Conservation (phyloP, 192 early-diverging fungal species). For the Gryganskiella cystojenkinii region DNA sequence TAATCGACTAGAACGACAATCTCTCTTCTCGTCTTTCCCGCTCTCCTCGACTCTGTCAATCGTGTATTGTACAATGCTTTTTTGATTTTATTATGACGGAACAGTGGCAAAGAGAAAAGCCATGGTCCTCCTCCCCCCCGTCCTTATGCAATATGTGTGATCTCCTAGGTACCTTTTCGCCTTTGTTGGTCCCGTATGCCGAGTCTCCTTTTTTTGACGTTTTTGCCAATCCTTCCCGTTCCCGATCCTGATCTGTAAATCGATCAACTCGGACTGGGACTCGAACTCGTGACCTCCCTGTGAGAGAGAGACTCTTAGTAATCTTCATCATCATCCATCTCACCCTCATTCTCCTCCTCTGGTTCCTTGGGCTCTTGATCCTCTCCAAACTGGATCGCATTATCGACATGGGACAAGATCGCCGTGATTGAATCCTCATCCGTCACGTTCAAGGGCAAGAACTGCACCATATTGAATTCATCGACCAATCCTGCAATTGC, state of each 20-base stretch:
- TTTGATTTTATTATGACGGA: no score
- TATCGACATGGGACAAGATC: constrained; percentile 90
- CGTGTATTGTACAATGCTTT: no score
- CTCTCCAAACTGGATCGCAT: constrained; percentile 97
- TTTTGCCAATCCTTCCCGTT: neutral
- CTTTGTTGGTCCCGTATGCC: no score
- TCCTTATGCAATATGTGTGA: neutral
- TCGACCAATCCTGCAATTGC: constrained; percentile 92
- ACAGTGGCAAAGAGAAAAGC: no score
- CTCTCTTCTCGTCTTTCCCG: no score
- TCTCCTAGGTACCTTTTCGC: no score
- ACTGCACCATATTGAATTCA: constrained; percentile 97
- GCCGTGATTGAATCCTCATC: constrained; percentile 94
- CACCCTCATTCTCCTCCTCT: constrained; percentile 32
- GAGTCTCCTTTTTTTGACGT: neutral
- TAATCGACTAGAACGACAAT: no score
- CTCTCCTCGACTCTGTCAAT: no score
- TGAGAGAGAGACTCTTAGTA: no score
- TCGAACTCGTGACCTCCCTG: no score
- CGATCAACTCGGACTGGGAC: no score
- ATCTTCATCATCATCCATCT: constrained; percentile 26
- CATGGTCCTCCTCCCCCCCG: no score
- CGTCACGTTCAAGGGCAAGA: constrained; percentile 91
- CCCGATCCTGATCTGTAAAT: neutral
- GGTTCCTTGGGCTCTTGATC: constrained; percentile 93